Base-by-base conservation (phyloP, 169 alveolate genomes). In the Plasmodium chabaudi region DNA sequence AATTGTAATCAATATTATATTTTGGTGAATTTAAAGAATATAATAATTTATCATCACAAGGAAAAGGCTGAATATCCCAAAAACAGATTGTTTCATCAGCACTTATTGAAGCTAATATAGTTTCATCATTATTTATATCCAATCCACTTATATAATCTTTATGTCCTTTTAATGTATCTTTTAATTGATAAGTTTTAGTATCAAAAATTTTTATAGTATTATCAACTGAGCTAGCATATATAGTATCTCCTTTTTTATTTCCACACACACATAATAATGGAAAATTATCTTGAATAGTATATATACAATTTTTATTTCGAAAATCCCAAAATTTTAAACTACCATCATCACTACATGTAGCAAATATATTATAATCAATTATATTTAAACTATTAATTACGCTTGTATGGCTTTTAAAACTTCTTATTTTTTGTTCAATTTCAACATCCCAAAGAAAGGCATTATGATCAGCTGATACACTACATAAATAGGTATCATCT, bases 371-470 rank as follows among this genome's bases (percentile, higher is more conserved):
- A 57, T 92, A 89, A 63, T 95, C 93, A 19, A 68, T 94, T 87
- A 87, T 57, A 65, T 47, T 59, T 19, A 63, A 23, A 12, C 59
- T 49, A 53, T 56, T 87, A 17, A 39, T 46, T 12, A 56, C 47
- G 17, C 69, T 56, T 42, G 89, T 23, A 15, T 73, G 91, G 63
- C 87, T 71, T 72, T 95, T 91, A 70, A 94, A 79, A 68, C 93
- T 95, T 75, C 89, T 86, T 42, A 93, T 19, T 23, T 95, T 82
- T 86, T 21, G 61, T 65, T 91, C 94, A 44, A 89, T 86, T 53
- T 94, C 97, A 17, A 94, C 93, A 79, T 95, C 98, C 98, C 97
- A 95, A 13, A 94, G 88, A 56, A 92, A 88, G n/a, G 92, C 94
- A 69, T 93, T 91, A 67, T 91, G 88, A 88, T 95, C 98, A 5